phyloP scores from a whole-genome alignment of 768 basidiomycete species.

The Pleurotus djamor region DNA sequence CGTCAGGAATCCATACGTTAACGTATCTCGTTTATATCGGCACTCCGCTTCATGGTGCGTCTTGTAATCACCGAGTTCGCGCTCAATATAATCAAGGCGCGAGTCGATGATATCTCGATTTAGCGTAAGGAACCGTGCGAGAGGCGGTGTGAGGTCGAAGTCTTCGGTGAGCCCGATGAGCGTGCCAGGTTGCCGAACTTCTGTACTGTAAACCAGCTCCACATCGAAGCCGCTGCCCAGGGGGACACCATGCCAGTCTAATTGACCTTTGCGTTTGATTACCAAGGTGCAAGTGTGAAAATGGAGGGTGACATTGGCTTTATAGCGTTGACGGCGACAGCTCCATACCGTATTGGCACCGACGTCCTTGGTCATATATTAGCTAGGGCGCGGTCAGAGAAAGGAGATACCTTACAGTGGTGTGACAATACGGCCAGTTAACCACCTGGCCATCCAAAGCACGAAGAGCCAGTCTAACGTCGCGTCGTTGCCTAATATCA shows the following conservation, averaged over 20 bases:
- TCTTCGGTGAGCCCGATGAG: constrained; percentile 65
- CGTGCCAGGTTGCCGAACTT: constrained; percentile 44
- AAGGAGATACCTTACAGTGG: constrained; percentile 34
- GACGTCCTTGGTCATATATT: constrained; percentile 32
- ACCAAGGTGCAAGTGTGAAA: constrained; percentile 47
- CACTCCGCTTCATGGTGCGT: constrained; percentile 45
- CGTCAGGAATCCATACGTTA: constrained; percentile 64
- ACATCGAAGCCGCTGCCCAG: constrained; percentile 72
- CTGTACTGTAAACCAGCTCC: constrained; percentile 52
- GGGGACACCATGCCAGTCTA: constrained; percentile 49
- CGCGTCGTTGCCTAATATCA: constrained; percentile 46
- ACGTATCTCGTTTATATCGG: constrained; percentile 45
- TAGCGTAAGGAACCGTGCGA: constrained; percentile 61
- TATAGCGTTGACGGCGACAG: constrained; percentile 44
- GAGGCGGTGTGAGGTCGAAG: constrained; percentile 56
- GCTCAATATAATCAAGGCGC: constrained; percentile 41
- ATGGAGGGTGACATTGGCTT: constrained; percentile 41
- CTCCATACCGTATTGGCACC: constrained; percentile 44
- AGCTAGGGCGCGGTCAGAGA: background rate
- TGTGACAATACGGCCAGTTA: constrained; percentile 61
- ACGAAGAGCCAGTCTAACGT: constrained; percentile 61
- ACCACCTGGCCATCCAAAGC: constrained; percentile 64
- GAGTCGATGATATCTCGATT: constrained; percentile 50
- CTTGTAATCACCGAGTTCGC: constrained; percentile 49
- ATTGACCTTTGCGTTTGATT: constrained; percentile 51